Conservation (phyloP, 495 filamentous ascomycete genomes). For the Thermothielavioides terrestris region DNA sequence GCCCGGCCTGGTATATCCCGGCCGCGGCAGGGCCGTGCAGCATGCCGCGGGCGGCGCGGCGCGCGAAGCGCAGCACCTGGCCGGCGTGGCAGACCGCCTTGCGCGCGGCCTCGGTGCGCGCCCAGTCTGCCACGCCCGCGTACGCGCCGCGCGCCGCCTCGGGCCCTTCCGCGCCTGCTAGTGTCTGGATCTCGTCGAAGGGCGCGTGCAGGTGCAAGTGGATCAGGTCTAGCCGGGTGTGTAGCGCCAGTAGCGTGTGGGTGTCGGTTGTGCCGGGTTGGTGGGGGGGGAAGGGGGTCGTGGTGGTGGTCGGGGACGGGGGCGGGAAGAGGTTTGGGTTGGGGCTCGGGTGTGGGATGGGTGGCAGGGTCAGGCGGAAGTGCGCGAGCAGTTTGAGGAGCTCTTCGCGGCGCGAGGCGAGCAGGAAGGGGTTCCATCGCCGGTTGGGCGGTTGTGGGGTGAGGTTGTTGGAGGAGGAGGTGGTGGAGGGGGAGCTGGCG, state of each 20-base stretch:
- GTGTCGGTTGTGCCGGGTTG: neutral
- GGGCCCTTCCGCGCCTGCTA: constrained; percentile 46
- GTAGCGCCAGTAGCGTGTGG: neutral
- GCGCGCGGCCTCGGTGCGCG: constrained; percentile 34
- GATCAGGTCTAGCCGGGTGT: constrained; percentile 32
- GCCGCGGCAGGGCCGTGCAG: neutral
- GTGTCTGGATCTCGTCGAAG: constrained; percentile 48
- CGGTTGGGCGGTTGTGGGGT: neutral
- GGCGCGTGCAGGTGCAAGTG: constrained; percentile 47
- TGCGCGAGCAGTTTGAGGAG: constrained; percentile 3
- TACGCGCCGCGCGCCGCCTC: constrained; percentile 42
- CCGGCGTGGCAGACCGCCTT: constrained; percentile 50
- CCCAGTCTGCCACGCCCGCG: constrained; percentile 40
- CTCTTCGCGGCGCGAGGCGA: constrained; percentile 2
- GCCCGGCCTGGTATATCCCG: constrained; percentile 3
- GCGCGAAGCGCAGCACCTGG: constrained; percentile 44
- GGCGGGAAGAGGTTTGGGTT: too few species aligned
- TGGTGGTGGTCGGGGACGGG: too few species aligned
- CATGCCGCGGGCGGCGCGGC: neutral
- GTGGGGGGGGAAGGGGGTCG: too few species aligned
- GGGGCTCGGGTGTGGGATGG: too few species aligned
- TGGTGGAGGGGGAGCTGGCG: neutral
- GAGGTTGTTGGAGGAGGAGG: neutral
- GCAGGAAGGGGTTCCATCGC: constrained; percentile 4
- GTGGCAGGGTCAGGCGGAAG: constrained; percentile 4